Percentiles rank a stretch among this genome's conserved stretches.
Conservation (phyloP, 768 basidiomycete species). For the Chalciporus sphaerocephalus region DNA sequence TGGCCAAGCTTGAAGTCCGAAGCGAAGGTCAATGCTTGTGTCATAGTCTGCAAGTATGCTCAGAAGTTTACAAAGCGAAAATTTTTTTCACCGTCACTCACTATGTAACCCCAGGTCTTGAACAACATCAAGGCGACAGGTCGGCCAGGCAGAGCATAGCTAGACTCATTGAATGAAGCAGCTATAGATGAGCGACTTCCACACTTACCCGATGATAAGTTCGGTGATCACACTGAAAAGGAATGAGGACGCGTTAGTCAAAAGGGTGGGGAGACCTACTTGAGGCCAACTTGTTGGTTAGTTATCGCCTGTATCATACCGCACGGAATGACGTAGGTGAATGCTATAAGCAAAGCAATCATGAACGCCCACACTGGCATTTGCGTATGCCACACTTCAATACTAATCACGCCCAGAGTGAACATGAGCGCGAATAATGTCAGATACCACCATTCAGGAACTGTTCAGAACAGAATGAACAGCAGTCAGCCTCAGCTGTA, state of each 20-base stretch:
- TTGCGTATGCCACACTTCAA: slow-evolving; percentile 67
- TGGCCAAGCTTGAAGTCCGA: slow-evolving; percentile 79
- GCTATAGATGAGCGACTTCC: not conserved
- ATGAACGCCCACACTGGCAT: slow-evolving; percentile 70
- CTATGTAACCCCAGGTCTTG: slow-evolving; percentile 79
- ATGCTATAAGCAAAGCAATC: slow-evolving; percentile 53
- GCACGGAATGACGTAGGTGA: slow-evolving; percentile 47
- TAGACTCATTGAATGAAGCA: slow-evolving; percentile 4
- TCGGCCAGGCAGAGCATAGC: slow-evolving; percentile 68
- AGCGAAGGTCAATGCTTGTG: slow-evolving; percentile 58
- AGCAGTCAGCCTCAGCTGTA: not conserved
- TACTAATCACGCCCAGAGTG: slow-evolving; percentile 60
- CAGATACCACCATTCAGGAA: slow-evolving; percentile 85
- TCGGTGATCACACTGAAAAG: slow-evolving; percentile 63
- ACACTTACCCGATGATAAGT: slow-evolving; percentile 59
- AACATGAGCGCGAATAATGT: slow-evolving; percentile 69
- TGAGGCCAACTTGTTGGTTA: slow-evolving; percentile 72
- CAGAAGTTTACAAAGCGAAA: not conserved
- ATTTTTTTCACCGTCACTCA: slow-evolving; percentile 5
- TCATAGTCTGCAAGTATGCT: slow-evolving; percentile 24
- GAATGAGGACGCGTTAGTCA: not conserved
- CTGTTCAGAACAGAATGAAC: slow-evolving; percentile 28
- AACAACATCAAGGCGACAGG: slow-evolving; percentile 84
- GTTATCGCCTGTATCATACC: slow-evolving; percentile 69
- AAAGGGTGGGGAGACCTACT: slow-evolving; percentile 25